phyloP scores from a whole-genome alignment of 345 rosid species.

The Angophora floribunda region DNA sequence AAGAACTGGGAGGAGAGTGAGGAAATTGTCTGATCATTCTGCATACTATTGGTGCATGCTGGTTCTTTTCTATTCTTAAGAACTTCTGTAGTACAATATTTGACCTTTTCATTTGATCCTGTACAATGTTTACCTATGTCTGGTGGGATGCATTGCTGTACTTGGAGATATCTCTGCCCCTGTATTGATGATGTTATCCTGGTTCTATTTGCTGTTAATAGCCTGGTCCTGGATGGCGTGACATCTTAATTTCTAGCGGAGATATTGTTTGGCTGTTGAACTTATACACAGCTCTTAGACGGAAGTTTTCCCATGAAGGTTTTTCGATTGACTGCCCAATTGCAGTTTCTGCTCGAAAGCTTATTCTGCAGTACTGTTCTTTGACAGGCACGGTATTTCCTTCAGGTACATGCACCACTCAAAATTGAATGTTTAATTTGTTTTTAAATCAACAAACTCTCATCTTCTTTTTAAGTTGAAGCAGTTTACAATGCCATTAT shows the following conservation, averaged over 20 bases:
- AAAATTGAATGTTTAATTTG: not conserved
- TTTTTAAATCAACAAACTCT: not conserved
- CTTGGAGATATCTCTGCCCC: not conserved
- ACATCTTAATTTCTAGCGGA: conserved; percentile 78
- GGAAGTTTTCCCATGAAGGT: conserved; percentile 57
- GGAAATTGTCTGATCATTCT: not conserved
- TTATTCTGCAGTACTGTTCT: conserved; percentile 86
- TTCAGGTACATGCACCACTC: conserved; percentile 36
- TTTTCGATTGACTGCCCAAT: conserved; percentile 92
- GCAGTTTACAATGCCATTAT: not conserved
- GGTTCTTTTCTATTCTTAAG: not conserved
- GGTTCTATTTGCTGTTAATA: conserved; percentile 8
- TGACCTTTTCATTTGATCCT: not conserved
- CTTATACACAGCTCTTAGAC: conserved; percentile 71
- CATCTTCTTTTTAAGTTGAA: not conserved
- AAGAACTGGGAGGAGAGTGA: not conserved
- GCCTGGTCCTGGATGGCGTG: conserved; percentile 95
- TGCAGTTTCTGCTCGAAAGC: conserved; percentile 93
- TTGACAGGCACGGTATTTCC: conserved; percentile 75
- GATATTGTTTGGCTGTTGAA: conserved; percentile 78
- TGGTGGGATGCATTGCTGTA: not conserved
- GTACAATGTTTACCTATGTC: not conserved
- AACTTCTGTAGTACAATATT: not conserved
- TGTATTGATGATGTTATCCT: not conserved
- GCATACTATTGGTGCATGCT: not conserved